Evolutionary conservation across 257 asterid genomes (phyloP).

Genomic region (Coffea eugenioides): DNA sequence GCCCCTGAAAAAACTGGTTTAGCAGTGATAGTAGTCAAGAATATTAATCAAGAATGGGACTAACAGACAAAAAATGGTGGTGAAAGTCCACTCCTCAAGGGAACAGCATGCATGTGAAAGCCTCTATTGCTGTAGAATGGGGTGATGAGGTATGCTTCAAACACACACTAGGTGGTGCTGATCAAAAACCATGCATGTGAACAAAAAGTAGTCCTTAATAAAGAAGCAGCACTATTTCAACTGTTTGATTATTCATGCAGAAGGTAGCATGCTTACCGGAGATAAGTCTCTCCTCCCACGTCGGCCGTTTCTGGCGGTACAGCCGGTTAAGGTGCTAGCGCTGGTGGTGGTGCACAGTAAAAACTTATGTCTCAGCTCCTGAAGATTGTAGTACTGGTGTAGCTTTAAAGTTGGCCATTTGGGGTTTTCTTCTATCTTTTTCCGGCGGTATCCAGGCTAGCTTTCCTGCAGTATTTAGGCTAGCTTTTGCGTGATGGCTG

Average conservation of each 20-base stretch:
- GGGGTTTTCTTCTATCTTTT: neutral
- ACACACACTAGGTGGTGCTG: slow-evolving; percentile 34
- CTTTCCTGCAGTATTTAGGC: too few species aligned
- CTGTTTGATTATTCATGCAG: neutral
- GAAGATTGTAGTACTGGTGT: neutral
- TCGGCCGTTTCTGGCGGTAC: slow-evolving; percentile 46
- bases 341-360: slow-evolving; percentile 15
- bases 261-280: slow-evolving; percentile 28
- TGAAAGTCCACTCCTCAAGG: slow-evolving; percentile 35
- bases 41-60: slow-evolving; percentile 14
- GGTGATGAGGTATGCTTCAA: slow-evolving; percentile 29
- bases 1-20: slow-evolving; percentile 9
- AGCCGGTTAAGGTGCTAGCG: slow-evolving; percentile 12
- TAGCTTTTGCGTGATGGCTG: neutral
- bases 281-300: slow-evolving; percentile 21
- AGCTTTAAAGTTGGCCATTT: slow-evolving; percentile 28
- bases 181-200: slow-evolving; percentile 50
- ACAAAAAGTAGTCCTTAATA: slow-evolving; percentile 17
- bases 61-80: slow-evolving; percentile 18
- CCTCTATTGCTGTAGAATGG: slow-evolving; percentile 13
- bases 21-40: slow-evolving; percentile 8
- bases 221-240: neutral
- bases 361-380: neutral
- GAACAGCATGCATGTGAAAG: slow-evolving; percentile 57
- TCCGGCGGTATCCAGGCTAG: neutral